These are phyloP conservation scores for Candida germanica DNA, from an alignment of 805 yeast species.

Conservation along the genomic window DNA sequence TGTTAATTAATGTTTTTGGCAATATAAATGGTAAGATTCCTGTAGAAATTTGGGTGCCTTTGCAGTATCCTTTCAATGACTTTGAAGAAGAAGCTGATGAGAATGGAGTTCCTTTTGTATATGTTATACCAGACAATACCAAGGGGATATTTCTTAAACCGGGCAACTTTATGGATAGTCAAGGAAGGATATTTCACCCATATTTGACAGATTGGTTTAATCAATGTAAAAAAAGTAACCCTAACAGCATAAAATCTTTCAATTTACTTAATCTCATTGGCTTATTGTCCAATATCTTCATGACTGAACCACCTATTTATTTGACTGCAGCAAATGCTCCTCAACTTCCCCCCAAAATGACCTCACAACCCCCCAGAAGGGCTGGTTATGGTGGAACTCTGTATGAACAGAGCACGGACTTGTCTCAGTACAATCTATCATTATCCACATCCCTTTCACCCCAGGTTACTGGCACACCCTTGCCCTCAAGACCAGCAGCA, in stretches of 20 bases:
- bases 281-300: slow-evolving; percentile 32
- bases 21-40: slow-evolving; percentile 45
- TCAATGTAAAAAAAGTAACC: slow-evolving; percentile 11
- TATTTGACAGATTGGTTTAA: slow-evolving; percentile 56
- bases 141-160: slow-evolving; percentile 46
- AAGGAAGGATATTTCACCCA: slow-evolving; percentile 72
- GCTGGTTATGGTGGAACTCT: no score
- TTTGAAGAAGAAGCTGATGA: slow-evolving; percentile 12
- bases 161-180: slow-evolving; percentile 64
- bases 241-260: slow-evolving; percentile 12
- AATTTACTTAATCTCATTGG: slow-evolving; percentile 31
- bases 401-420: no score
- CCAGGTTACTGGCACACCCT: no score
- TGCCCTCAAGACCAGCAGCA: no score
- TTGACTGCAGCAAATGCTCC: slow-evolving; percentile 2
- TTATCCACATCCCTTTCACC: no score
- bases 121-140: slow-evolving; percentile 52
- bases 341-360: slow-evolving; percentile 5
- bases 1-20: slow-evolving; percentile 67
- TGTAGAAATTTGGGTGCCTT: slow-evolving; percentile 74
- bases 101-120: slow-evolving; percentile 58
- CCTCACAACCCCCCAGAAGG: no score
- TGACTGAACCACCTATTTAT: slow-evolving; percentile 10
- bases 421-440: no score
- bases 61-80: slow-evolving; percentile 53